Base-by-base conservation (phyloP, 2,329 filamentous ascomycete species). In the Triangularia setosa region DNA sequence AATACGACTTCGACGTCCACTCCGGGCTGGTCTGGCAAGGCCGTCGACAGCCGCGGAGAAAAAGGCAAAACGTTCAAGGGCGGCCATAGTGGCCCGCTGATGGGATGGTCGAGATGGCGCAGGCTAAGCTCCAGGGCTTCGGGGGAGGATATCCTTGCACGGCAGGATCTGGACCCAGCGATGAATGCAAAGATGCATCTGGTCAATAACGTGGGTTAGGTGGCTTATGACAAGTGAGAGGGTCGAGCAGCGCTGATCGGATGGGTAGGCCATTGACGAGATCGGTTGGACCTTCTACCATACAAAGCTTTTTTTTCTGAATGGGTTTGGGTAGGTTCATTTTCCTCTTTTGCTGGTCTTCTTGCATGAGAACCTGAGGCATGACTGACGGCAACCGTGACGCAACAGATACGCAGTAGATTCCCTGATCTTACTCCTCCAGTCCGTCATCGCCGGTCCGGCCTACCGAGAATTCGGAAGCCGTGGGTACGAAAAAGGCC, bases 251-350 rank as follows among this genome's bases (percentile, higher is more conserved):
- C 23, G 23, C 16, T 8, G 54, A 48, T 21, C n/a, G 8, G 5
- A 3, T 21, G 40, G n/a, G 27, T 16, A 77, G 81, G 78, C 78
- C 1, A 83, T 82, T 65, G 84, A 87, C 69, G 81, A 87, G 69
- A 86, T 88, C 65, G 85, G 85, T 12, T 86, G 84, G 80, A 88
- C 85, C 0, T 74, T 74, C 0, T 87, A 83, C 69, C 85, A 88
- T 67, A 78, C 79, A 72, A 87, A 87, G 72, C 76, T 88, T 0
- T 87, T 87, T 74, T 82, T 83, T 69, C 77, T 88, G 56, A 87
- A 87, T 68, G 85, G 86, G 6, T 87, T 87, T 67, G 85, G 85
- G 62, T 83, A 79, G 67, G 75, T 53, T 4, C n/a, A 21, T 48
- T 18, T 48, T 48, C 14, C n/a, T 3, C 35, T 14, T 12, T 25